These are phyloP conservation scores for Mortierella alpina DNA, from an alignment of 192 early-diverging fungal genomes.

Conservation along the genomic window DNA sequence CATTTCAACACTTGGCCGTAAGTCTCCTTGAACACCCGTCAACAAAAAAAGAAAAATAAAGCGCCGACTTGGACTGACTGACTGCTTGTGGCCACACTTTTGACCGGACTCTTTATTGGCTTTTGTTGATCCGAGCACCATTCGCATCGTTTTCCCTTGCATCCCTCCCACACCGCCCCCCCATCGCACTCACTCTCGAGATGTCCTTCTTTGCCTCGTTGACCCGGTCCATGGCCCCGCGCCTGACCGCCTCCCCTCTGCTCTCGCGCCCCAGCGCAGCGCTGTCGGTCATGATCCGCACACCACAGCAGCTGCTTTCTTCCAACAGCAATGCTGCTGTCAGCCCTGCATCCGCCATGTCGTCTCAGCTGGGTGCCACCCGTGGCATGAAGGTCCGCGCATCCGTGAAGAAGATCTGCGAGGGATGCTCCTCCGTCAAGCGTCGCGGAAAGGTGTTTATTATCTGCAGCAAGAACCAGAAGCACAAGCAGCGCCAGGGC, in stretches of 20 bases:
- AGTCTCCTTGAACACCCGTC: no score
- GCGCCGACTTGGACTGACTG: no score
- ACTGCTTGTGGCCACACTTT: no score
- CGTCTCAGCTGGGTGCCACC: constrained; percentile 38
- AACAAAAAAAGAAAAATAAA: no score
- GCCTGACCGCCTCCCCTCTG: constrained; percentile 7
- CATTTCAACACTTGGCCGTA: no score
- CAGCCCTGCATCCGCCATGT: neutral
- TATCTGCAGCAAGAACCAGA: constrained; percentile 89
- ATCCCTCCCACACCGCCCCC: no score
- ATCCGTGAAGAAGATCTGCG: constrained; percentile 90
- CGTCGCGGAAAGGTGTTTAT: constrained; percentile 89
- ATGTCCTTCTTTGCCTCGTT: constrained; percentile 34
- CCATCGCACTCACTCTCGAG: no score
- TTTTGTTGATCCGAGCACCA: no score
- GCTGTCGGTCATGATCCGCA: constrained; percentile 20
- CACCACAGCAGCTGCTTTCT: constrained; percentile 19
- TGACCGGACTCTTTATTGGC: no score
- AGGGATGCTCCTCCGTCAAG: constrained; percentile 88
- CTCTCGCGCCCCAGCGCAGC: constrained; percentile 27
- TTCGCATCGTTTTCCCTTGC: no score
- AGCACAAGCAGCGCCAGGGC: constrained; percentile 95
- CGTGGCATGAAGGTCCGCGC: constrained; percentile 91
- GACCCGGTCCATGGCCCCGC: constrained; percentile 31
- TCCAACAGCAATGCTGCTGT: constrained; percentile 17